Conservation (phyloP, 1,284 basidiomycete genomes). For the Exobasidium cylindrosporum region DNA sequence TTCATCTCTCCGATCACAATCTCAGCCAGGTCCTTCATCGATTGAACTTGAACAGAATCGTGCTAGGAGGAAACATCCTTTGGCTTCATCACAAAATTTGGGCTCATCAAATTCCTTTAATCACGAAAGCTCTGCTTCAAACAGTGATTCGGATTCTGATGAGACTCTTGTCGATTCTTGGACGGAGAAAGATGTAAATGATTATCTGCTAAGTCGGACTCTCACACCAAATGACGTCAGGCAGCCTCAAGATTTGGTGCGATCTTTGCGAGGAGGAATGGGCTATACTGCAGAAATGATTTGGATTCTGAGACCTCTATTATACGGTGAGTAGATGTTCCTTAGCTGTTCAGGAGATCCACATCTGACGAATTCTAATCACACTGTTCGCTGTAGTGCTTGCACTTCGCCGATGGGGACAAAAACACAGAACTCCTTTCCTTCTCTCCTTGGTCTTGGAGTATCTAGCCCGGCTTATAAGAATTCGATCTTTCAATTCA, state of each 20-base stretch:
- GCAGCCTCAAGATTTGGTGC: conserved; percentile 22
- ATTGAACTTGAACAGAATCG: background rate
- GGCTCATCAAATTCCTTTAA: conserved; percentile 11
- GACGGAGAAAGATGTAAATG: conserved; percentile 47
- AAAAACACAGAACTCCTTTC: conserved; percentile 32
- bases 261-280: conserved; percentile 2
- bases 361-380: no score
- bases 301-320: conserved; percentile 51
- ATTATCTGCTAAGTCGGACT: conserved; percentile 47
- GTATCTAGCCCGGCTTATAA: conserved; percentile 34
- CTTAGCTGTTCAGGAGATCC: no score
- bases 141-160: conserved; percentile 38
- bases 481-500: conserved; percentile 26
- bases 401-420: conserved; percentile 41
- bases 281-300: conserved; percentile 39
- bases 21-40: conserved; percentile 25
- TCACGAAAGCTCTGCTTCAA: conserved; percentile 13
- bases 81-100: background rate
- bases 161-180: conserved; percentile 45
- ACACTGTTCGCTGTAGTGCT: no score
- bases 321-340: conserved; percentile 44
- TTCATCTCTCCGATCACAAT: background rate
- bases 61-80: conserved; percentile 1
- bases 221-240: conserved; percentile 47
- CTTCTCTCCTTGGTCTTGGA: conserved; percentile 41